Evolutionary conservation across 1,139 yeast genomes (phyloP).

Genomic region (Debaryomycetaceae sp.): DNA sequence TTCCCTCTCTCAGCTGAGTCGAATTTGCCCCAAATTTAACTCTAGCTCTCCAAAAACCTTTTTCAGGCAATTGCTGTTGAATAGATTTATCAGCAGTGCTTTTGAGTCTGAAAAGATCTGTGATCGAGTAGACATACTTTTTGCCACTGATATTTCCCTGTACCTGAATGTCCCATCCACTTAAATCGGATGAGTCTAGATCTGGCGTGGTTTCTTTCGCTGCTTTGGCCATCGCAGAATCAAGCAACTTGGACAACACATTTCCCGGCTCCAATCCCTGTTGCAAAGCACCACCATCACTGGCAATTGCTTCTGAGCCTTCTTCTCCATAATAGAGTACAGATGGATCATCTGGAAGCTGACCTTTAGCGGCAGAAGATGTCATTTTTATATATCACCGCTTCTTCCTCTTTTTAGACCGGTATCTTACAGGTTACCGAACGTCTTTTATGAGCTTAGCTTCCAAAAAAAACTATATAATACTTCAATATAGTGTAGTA

Average conservation of each 20-base stretch:
- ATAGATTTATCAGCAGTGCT: background rate
- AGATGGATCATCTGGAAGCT: background rate
- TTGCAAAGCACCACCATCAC: background rate
- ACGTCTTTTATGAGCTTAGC: background rate
- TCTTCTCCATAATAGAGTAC: background rate
- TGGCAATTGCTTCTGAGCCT: background rate
- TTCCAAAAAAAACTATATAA: no score
- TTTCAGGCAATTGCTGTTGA: constrained; percentile 31
- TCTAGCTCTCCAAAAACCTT: constrained; percentile 39
- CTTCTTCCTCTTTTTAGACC: background rate
- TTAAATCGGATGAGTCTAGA: background rate
- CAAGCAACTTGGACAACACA: constrained; percentile 41
- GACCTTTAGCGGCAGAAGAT: background rate
- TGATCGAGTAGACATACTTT: constrained; percentile 26
- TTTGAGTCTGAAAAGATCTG: background rate
- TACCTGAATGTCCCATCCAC: background rate
- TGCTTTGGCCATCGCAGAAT: constrained; percentile 46
- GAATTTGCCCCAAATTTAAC: constrained; percentile 8
- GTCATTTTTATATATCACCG: background rate
- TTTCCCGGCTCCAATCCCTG: constrained; percentile 28
- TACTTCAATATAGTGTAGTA: no score
- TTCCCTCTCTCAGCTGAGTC: constrained; percentile 9
- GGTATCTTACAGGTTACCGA: background rate
- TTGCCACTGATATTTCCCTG: background rate
- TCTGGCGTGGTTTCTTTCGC: constrained; percentile 48